Conservation (phyloP, 2,329 filamentous ascomycete species). For the Blumeriella jaapii region DNA sequence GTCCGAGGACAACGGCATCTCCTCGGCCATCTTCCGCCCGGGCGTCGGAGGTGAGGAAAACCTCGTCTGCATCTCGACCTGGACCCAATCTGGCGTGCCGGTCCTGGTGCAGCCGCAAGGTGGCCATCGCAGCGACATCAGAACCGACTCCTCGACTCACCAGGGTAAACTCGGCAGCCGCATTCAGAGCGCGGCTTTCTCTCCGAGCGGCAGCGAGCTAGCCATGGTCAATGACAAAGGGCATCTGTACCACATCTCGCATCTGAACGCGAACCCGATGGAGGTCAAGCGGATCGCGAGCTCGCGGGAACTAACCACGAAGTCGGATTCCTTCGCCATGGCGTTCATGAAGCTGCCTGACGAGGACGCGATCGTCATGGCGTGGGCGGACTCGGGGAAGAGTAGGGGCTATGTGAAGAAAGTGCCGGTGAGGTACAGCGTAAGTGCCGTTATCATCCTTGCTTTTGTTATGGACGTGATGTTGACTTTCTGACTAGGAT, state of each 20-base stretch:
- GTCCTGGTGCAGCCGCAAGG: conserved; percentile 30
- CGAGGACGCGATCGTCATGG: conserved; percentile 30
- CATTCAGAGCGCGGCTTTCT: conserved; percentile 32
- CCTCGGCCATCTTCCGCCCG: conserved; percentile 29
- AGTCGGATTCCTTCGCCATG: conserved; percentile 30
- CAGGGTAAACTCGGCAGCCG: conserved; percentile 29
- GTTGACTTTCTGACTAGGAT: background rate
- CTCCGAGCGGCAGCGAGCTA: conserved; percentile 29
- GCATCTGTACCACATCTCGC: conserved; percentile 30
- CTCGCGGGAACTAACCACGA: conserved; percentile 30
- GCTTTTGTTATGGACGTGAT: background rate
- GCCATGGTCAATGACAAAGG: conserved; percentile 33
- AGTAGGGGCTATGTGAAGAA: conserved; percentile 27
- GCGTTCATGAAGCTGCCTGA: conserved; percentile 29
- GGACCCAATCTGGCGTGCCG: conserved; percentile 33
- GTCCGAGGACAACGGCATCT: conserved; percentile 32
- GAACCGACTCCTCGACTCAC: conserved; percentile 22
- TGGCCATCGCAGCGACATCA: conserved; percentile 29
- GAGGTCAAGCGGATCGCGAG: conserved; percentile 29
- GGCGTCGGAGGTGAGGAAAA: conserved; percentile 27
- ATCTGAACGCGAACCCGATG: conserved; percentile 30
- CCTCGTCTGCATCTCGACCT: conserved; percentile 31
- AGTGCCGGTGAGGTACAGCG: conserved; percentile 18
- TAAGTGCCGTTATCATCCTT: conserved; percentile 1
- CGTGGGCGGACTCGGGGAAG: conserved; percentile 30